Percentiles rank a stretch among this genome's conserved stretches.
Conservation (phyloP, 208 protist genomes). For the Leishmania mexicana region DNA sequence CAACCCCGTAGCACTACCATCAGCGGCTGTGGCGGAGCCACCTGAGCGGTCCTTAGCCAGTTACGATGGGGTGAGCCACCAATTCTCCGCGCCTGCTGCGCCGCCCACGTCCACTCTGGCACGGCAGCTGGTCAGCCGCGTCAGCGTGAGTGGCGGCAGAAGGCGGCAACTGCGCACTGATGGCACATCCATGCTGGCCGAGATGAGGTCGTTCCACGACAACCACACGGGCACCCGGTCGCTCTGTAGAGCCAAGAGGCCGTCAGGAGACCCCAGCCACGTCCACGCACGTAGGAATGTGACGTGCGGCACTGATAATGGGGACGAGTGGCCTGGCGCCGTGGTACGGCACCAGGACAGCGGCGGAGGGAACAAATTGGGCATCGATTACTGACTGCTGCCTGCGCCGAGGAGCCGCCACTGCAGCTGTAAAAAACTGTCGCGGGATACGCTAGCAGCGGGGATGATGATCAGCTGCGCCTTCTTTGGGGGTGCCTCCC, state of each 20-base stretch:
- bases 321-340: slow-evolving; percentile 2
- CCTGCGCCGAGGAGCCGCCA: not conserved
- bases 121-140: not conserved
- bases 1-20: slow-evolving; percentile 8
- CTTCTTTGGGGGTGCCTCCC: not conserved
- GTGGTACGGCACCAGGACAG: slow-evolving; percentile 12
- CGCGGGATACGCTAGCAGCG: not conserved
- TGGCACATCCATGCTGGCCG: slow-evolving; percentile 34
- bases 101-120: not conserved
- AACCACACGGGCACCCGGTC: slow-evolving; percentile 38
- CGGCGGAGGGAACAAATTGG: slow-evolving; percentile 33
- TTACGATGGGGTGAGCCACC: slow-evolving; percentile 12
- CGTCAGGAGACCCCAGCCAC: slow-evolving; percentile 46
- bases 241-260: slow-evolving; percentile 40
- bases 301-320: slow-evolving; percentile 6
- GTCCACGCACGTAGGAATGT: slow-evolving; percentile 37
- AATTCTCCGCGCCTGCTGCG: not conserved
- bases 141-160: slow-evolving; percentile 17
- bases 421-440: not conserved
- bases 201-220: slow-evolving; percentile 37
- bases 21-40: not conserved
- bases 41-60: not conserved
- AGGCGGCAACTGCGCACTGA: slow-evolving; percentile 37
- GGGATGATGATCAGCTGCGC: slow-evolving; percentile 19
- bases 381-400: slow-evolving; percentile 25